These are phyloP conservation scores for Pseudocercospora vitis DNA, from an alignment of 2,329 filamentous ascomycete genomes.

Conservation along the genomic window DNA sequence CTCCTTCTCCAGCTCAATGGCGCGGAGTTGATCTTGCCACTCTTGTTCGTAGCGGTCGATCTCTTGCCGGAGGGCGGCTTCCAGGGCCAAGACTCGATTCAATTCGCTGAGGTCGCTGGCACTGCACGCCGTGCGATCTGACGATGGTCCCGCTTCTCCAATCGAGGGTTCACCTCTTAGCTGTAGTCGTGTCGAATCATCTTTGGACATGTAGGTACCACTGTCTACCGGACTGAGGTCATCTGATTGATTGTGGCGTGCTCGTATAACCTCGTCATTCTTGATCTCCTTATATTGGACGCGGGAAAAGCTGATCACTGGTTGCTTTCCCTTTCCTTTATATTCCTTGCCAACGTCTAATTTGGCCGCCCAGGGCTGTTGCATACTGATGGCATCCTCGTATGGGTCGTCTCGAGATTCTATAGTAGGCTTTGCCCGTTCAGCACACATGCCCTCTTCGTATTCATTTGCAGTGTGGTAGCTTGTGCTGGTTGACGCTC, in stretches of 20 bases:
- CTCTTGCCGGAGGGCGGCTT: constrained; percentile 6
- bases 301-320: background rate
- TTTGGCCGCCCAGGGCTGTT: background rate
- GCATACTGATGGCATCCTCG: background rate
- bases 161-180: background rate
- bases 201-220: constrained; percentile 13
- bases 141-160: constrained; percentile 1
- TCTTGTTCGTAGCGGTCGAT: constrained; percentile 14
- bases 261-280: background rate
- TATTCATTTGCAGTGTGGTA: background rate
- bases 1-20: constrained; percentile 17
- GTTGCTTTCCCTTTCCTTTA: constrained; percentile 10
- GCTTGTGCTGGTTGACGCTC: background rate
- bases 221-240: constrained; percentile 22
- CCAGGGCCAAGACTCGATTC: constrained; percentile 7
- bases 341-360: background rate
- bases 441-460: background rate
- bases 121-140: background rate
- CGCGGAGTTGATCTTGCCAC: constrained; percentile 11
- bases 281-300: background rate
- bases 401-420: background rate
- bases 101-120: background rate
- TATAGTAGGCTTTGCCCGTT: background rate
- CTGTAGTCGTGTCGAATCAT: constrained; percentile 3
- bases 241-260: background rate